These are phyloP conservation scores for Candida tetrigidarum DNA, from an alignment of 1,139 yeast genomes.

Conservation along the genomic window DNA sequence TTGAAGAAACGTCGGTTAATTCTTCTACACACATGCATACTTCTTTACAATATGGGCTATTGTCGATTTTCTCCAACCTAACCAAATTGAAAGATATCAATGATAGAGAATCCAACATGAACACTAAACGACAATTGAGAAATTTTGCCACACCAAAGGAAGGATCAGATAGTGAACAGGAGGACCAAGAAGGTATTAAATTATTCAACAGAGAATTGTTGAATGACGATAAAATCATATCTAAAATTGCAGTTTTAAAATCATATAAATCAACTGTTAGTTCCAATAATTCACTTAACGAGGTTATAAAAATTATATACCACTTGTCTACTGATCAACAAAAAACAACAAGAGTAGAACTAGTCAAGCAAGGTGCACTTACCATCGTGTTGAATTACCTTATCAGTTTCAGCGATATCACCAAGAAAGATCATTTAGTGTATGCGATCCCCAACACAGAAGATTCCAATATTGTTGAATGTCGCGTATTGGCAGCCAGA, in stretches of 20 bases:
- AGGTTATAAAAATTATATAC: constrained; percentile 15
- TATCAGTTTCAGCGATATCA: constrained; percentile 33
- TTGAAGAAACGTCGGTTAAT: constrained; percentile 10
- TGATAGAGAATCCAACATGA: constrained; percentile 13
- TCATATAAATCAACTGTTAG: constrained; percentile 20
- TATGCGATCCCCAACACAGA: constrained; percentile 26
- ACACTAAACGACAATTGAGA: constrained; percentile 35
- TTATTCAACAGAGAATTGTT: constrained; percentile 37
- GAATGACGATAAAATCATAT: constrained; percentile 29
- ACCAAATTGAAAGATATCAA: constrained; percentile 30
- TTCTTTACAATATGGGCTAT: constrained; percentile 37
- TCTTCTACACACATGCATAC: constrained; percentile 10
- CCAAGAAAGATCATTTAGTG: constrained; percentile 15
- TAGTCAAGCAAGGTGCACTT: constrained; percentile 53
- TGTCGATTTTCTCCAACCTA: constrained; percentile 42
- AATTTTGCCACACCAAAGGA: constrained; percentile 35
- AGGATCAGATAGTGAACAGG: constrained; percentile 24
- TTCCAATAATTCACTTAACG: constrained; percentile 14
- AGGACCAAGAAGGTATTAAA: constrained; percentile 29
- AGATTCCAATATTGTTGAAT: constrained; percentile 21
- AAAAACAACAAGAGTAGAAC: constrained; percentile 31
- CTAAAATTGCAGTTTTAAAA: constrained; percentile 30
- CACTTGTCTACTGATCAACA: constrained; percentile 29
- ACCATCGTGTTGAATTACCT: constrained; percentile 42
- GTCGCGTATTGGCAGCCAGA: constrained; percentile 33